Conservation (phyloP, 371 early-diverging fungal species). For the Umbelopsis sp. region DNA sequence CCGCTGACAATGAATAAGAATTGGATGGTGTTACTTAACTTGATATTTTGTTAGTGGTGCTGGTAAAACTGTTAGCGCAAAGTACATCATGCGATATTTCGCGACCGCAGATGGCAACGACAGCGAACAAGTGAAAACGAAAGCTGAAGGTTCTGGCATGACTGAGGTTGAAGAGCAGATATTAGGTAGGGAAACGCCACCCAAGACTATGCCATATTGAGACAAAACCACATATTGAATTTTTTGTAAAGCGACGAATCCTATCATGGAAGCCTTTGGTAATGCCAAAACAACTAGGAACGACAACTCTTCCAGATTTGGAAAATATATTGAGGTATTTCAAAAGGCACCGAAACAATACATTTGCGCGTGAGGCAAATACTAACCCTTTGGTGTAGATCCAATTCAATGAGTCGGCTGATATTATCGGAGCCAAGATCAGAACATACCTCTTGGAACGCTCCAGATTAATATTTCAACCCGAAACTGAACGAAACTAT, state of each 20-base stretch:
- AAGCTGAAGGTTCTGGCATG: slow-evolving; percentile 49
- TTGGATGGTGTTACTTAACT: not conserved
- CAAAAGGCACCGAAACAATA: not conserved
- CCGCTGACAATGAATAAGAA: not conserved
- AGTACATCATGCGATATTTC: slow-evolving; percentile 98
- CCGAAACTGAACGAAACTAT: slow-evolving; percentile 95
- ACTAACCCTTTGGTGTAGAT: slow-evolving; percentile 46
- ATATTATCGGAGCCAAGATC: slow-evolving; percentile 95
- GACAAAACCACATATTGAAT: not conserved
- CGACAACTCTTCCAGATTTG: slow-evolving; percentile 98
- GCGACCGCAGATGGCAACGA: slow-evolving; percentile 85
- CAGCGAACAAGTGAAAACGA: slow-evolving; percentile 37
- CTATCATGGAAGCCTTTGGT: slow-evolving; percentile 99
- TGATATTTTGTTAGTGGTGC: slow-evolving; percentile 67
- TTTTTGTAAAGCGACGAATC: slow-evolving; percentile 81
- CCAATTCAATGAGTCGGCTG: slow-evolving; percentile 76
- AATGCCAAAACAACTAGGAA: slow-evolving; percentile 99
- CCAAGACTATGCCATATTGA: slow-evolving; percentile 4
- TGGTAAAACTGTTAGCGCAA: slow-evolving; percentile 96
- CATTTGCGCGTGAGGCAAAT: not conserved
- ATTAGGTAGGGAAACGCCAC: slow-evolving; percentile 43
- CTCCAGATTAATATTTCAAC: slow-evolving; percentile 95
- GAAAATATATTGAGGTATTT: slow-evolving; percentile 95
- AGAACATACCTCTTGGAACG: slow-evolving; percentile 98
- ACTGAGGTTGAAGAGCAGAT: slow-evolving; percentile 86